These are phyloP conservation scores for Exophiala sp. DNA, from an alignment of 2,329 filamentous ascomycete genomes.

Conservation along the genomic window DNA sequence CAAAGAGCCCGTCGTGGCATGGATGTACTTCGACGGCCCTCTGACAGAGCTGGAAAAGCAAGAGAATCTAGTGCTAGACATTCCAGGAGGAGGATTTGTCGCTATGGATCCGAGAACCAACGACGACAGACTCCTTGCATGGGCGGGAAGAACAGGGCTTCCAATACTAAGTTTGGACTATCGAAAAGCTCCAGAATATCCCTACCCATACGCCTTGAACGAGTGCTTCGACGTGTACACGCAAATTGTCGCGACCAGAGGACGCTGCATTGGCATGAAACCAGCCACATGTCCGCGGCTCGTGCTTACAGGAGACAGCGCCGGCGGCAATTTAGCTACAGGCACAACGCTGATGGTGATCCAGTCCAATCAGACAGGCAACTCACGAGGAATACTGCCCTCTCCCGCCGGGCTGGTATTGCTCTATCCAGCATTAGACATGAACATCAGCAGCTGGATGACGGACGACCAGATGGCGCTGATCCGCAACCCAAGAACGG, in stretches of 20 bases:
- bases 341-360: slow-evolving; percentile 85
- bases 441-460: slow-evolving; percentile 99
- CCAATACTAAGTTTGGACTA: slow-evolving; percentile 91
- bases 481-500: slow-evolving; percentile 68
- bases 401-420: slow-evolving; percentile 76
- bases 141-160: slow-evolving; percentile 85
- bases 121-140: slow-evolving; percentile 89
- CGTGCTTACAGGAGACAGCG: slow-evolving; percentile 74
- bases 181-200: slow-evolving; percentile 77
- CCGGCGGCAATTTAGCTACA: slow-evolving; percentile 76
- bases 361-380: slow-evolving; percentile 55
- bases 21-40: slow-evolving; percentile 93
- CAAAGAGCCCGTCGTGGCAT: slow-evolving; percentile 74
- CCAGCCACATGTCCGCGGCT: slow-evolving; percentile 64
- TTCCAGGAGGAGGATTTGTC: slow-evolving; percentile 92
- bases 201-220: slow-evolving; percentile 80
- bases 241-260: slow-evolving; percentile 67
- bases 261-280: slow-evolving; percentile 70
- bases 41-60: slow-evolving; percentile 72
- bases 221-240: slow-evolving; percentile 86
- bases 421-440: slow-evolving; percentile 85
- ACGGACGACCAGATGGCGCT: slow-evolving; percentile 95
- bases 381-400: slow-evolving; percentile 59
- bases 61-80: slow-evolving; percentile 76
- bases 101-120: slow-evolving; percentile 94